Conservation (phyloP, 306 rosid genomes). For the Begonia masoniana region DNA sequence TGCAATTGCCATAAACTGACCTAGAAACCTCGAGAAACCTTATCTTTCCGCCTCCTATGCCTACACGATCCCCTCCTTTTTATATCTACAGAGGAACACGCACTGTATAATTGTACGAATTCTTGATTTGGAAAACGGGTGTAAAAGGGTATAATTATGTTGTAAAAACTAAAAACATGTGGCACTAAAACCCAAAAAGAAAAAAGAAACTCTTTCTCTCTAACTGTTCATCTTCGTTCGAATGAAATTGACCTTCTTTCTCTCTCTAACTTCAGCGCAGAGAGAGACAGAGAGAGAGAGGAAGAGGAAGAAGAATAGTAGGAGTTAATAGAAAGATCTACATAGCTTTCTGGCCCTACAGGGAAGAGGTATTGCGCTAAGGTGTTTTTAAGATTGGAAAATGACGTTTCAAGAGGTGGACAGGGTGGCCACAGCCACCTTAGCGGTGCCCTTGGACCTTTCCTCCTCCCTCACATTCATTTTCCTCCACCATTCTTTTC, state of each 20-base stretch:
- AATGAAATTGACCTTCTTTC: neutral
- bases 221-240: neutral
- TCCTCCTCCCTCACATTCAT: conserved; percentile 17
- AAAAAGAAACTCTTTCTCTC: neutral
- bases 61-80: no score
- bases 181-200: no score
- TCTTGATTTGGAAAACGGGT: no score
- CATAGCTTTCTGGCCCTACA: conserved; percentile 71
- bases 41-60: no score
- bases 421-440: conserved; percentile 73
- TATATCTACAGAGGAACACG: no score
- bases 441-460: conserved; percentile 79
- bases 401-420: conserved; percentile 50
- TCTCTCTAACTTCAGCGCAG: conserved; percentile 1
- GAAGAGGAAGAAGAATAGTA: conserved; percentile 1
- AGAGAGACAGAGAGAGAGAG: neutral
- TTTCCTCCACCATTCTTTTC: no score
- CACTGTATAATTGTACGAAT: no score
- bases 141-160: no score
- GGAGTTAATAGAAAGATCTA: conserved; percentile 63
- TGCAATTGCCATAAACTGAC: conserved; percentile 60
- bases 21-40: no score
- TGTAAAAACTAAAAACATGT: no score
- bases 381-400: conserved; percentile 53
- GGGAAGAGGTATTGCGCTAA: conserved; percentile 22